Percentiles rank a stretch among this genome's conserved stretches.
Evolutionary conservation across 2,329 filamentous ascomycete genomes (phyloP).

Genomic region (Huntiella bhutanensis): DNA sequence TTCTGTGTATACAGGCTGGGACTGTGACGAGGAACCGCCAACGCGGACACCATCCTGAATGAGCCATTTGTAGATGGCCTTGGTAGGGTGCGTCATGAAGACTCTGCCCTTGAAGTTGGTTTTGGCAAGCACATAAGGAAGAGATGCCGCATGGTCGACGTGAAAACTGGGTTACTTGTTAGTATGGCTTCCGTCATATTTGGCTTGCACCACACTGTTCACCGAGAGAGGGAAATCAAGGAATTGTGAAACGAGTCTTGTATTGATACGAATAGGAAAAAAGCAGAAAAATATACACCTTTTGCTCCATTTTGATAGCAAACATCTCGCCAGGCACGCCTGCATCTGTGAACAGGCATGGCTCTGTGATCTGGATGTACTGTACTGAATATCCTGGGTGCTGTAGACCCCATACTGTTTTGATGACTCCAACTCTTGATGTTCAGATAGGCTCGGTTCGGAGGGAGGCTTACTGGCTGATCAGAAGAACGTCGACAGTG

Average conservation of each 20-base stretch:
- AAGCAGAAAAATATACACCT: no score
- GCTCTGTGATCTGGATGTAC: no score
- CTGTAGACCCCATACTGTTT: not conserved
- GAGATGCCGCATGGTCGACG: constrained; percentile 92
- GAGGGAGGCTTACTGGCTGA: constrained; percentile 77
- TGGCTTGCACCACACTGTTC: not conserved
- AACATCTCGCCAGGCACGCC: no score
- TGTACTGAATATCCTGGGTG: not conserved
- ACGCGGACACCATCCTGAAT: constrained; percentile 94
- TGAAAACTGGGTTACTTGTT: constrained; percentile 54
- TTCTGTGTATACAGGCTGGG: constrained; percentile 80
- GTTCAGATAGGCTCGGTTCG: not conserved
- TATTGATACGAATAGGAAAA: constrained; percentile 3
- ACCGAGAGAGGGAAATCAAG: not conserved
- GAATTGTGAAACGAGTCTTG: constrained; percentile 4
- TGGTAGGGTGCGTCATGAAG: constrained; percentile 98
- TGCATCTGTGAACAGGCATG: no score
- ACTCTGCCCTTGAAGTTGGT: constrained; percentile 93
- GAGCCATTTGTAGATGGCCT: constrained; percentile 99
- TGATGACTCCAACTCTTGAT: not conserved
- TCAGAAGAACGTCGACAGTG: constrained; percentile 88
- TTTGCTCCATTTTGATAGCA: no score
- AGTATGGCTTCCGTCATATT: not conserved
- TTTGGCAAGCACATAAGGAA: constrained; percentile 93
- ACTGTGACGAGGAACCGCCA: constrained; percentile 46